Evolutionary conservation across 176 grass and related monocot species (phyloP).

Genomic region (Elymus sibiricus): DNA sequence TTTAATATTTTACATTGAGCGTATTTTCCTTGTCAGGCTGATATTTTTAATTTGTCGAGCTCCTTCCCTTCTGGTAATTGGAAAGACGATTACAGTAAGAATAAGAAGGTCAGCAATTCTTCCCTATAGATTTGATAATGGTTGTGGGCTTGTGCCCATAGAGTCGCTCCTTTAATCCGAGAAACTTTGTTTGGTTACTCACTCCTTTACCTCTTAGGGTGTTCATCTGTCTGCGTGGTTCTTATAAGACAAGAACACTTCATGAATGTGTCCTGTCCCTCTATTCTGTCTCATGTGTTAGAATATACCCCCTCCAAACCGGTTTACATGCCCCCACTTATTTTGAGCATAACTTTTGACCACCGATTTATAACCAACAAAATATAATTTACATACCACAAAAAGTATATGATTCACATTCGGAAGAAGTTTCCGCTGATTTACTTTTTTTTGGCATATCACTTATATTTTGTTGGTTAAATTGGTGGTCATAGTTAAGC

Average conservation of each 20-base stretch:
- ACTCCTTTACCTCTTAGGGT: slow-evolving; percentile 1
- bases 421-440: not conserved
- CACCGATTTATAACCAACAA: not conserved
- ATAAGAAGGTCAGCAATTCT: slow-evolving; percentile 67
- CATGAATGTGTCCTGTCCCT: not conserved
- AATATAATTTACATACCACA: not conserved
- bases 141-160: not conserved
- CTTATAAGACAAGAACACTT: not conserved
- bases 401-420: not conserved
- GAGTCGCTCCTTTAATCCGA: not conserved
- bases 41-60: slow-evolving; percentile 82
- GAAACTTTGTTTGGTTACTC: not conserved
- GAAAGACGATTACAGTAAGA: slow-evolving; percentile 82
- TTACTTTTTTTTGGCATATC: not conserved
- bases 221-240: not conserved
- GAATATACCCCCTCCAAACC: not conserved
- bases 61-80: slow-evolving; percentile 51
- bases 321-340: not conserved
- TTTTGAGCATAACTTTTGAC: not conserved
- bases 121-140: slow-evolving; percentile 10
- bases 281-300: not conserved
- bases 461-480: not conserved
- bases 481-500: not conserved
- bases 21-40: slow-evolving; percentile 49
- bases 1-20: slow-evolving; percentile 15